Evolutionary conservation across 2,329 filamentous ascomycete genomes (phyloP), one percentile per base, ranked within the genome.

Genomic region (Zymoseptoria ardabiliae): DNA sequence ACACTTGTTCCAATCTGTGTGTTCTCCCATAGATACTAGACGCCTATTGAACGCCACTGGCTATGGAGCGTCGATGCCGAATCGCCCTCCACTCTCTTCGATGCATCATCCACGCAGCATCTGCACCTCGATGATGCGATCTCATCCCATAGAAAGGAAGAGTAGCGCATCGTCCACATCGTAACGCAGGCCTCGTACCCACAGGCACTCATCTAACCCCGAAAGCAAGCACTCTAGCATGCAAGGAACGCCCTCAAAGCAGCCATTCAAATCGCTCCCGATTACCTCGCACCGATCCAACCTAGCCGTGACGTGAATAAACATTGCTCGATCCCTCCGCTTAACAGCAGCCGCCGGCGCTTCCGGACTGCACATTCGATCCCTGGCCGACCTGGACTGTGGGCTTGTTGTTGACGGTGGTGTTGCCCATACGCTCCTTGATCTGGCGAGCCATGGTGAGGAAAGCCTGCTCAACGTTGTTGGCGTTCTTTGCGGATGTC

Each of bases 391-490:
- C 94, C 76, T 96, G 91, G 71, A 99, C 92, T 70, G 90, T 96
- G 66, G 93, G 93, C 83, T 97, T 99, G 81, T 93, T 96, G 85
- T 97, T 97, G 81, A 92, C 92, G 67, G 90, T 88, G 65, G 93
- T 94, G 69, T 91, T 96, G 72, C 94, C 94, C 93, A 99, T 99
- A 73, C 94, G 89, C 82, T 97, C 93, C 85, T 99, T 99, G 82
- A 99, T 99, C 80, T 99, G 94, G 77, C 94, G 89, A 71, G 94
- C 94, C 94, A 99, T 99, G 77, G 94, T 99, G 80, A 99, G 80
- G 88, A 99, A 99, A 73, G 94, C 93, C 81, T 99, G 94, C 82
- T 99, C 94, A 76, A 99, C 94, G 77, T 99, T 99, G 80, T 90
- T 96, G 68, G 94, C 93, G 80, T 96, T 97, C 89, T 99, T 99